These are phyloP conservation scores for Phytophthora colocasiae DNA, from an alignment of 352 stramenopile genomes.

Conservation along the genomic window DNA sequence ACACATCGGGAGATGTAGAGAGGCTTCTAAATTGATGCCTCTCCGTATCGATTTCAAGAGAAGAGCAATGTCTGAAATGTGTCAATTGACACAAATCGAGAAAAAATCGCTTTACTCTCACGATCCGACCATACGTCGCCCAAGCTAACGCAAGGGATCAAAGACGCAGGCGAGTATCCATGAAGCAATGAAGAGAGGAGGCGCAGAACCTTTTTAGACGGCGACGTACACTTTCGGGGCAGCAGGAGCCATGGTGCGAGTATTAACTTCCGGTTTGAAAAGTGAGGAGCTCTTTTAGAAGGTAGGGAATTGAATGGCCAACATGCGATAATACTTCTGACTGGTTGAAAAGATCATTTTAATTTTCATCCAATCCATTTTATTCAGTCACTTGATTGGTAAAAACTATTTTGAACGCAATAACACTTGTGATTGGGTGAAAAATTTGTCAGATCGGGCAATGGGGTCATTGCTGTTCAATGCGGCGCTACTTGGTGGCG, in stretches of 20 bases:
- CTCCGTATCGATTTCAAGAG: constrained; percentile 89
- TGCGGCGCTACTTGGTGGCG: constrained; percentile 62
- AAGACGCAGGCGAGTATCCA: constrained; percentile 63
- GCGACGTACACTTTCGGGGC: constrained; percentile 85
- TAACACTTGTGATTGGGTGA: constrained; percentile 4
- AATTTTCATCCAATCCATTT: constrained; percentile 1
- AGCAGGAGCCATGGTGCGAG: constrained; percentile 77
- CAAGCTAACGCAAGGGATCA: neutral
- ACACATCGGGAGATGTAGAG: constrained; percentile 80
- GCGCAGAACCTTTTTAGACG: constrained; percentile 17
- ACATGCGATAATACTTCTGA: constrained; percentile 15
- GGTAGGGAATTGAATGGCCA: constrained; percentile 45
- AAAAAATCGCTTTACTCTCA: constrained; percentile 80
- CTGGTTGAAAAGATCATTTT: constrained; percentile 42
- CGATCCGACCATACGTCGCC: constrained; percentile 68
- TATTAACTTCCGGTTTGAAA: constrained; percentile 91
- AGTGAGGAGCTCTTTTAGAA: constrained; percentile 46
- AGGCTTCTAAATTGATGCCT: constrained; percentile 33
- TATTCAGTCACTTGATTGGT: constrained; percentile 29
- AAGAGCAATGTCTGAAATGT: constrained; percentile 43
- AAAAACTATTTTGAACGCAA: constrained; percentile 15
- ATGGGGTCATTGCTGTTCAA: constrained; percentile 71
- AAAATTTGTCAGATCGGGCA: neutral
- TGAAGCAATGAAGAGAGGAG: constrained; percentile 31
- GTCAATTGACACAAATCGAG: neutral